Evolutionary conservation across 2,329 filamentous ascomycete genomes (phyloP), one percentile per base, ranked within the genome.

Genomic region (Penicillium paneum): DNA sequence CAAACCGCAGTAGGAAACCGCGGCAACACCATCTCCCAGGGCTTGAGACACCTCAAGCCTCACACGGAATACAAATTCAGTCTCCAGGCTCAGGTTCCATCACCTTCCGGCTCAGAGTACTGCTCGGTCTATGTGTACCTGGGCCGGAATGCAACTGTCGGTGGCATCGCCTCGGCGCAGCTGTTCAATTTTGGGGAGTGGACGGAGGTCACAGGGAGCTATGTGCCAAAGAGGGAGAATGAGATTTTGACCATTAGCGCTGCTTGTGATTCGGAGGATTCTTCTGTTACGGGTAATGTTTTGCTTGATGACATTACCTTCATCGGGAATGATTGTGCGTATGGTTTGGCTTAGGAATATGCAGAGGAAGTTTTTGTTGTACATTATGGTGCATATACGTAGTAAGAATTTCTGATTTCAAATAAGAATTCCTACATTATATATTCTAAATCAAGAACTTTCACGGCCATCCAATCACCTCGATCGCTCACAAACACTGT

Each of bases 241-340:
- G 64, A 62, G 21, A 32, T 49, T 5, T 42, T 65, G 47, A 60
- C 50, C 24, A 55, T 65, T n/a, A 5, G 52, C 29, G 64, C 53
- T 21, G 39, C 29, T 26, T 64, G 64, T 54, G 58, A 58, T 19
- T 58, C 46, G 5, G 52, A 57, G 45, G 63, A 62, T 31, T 56
- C 50, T 6, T 64, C 61, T 5, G 40, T 58, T 13, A 58, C 53
- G 0, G 57, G 58, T 11, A 15, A 51, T 29, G 50, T 65, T 6
- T 55, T 44, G 34, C 34, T 65, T n/a, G 57, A 73, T 68, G 68
- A 60, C 62, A 26, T 61, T 32, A 39, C 12, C 26, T 49, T 49
- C 26, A 24, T 26, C 4, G 5, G 8, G 15, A 12, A 4, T 17
- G 32, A 47, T 38, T 47, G 32, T 47, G 19, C 19, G 36, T 19